A percentile compares a stretch with the other conserved stretches of the same genome.
Evolutionary conservation across 257 asterid species (phyloP).

Genomic region (Ajuga chamaepitys): DNA sequence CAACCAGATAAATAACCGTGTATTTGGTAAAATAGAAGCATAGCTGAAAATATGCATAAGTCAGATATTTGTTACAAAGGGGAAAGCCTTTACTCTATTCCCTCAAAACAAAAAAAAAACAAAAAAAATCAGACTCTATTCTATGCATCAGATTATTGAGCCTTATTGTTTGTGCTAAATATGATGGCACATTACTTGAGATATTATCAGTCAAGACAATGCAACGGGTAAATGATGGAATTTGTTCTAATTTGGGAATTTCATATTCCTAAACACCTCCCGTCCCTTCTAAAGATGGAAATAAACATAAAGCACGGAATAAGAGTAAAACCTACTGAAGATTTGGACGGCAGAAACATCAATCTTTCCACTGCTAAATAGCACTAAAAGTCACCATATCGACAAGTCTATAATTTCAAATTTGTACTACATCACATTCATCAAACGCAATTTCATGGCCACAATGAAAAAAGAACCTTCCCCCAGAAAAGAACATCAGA

Average conservation of each 20-base stretch:
- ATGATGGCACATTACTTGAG: not conserved
- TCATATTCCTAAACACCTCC: not conserved
- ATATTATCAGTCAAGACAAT: not conserved
- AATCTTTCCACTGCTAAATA: not conserved
- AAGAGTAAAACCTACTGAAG: no score
- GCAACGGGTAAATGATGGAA: not conserved
- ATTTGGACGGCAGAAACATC: no score
- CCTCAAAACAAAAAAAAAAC: no score
- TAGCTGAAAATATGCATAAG: no score
- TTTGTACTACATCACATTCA: not conserved
- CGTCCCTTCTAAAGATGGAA: not conserved
- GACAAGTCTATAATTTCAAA: not conserved
- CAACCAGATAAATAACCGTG: conserved; percentile 12
- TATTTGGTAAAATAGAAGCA: no score
- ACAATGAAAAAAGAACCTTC: not conserved
- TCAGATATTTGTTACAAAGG: no score
- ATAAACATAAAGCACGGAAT: not conserved
- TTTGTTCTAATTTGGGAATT: not conserved
- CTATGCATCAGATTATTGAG: not conserved
- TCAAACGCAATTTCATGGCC: not conserved
- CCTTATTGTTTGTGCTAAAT: not conserved
- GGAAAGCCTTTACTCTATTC: no score
- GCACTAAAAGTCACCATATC: not conserved
- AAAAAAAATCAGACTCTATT: not conserved
- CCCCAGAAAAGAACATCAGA: not conserved